Conservation (phyloP, 805 yeast genomes). For the Hemisphaericaspora nanyangensis region DNA sequence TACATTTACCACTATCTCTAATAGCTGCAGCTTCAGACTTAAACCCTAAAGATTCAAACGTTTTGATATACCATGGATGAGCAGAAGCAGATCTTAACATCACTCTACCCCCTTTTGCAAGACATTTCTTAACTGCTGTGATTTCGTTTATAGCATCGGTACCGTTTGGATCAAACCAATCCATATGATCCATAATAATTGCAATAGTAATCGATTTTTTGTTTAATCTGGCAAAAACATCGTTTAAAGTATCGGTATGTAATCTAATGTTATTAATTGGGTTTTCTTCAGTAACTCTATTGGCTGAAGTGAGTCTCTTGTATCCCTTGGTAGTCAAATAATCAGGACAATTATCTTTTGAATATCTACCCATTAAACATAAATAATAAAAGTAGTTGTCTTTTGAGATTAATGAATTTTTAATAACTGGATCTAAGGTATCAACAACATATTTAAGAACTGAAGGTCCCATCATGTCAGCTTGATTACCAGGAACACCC, state of each 20-base stretch:
- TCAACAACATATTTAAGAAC: constrained; percentile 69
- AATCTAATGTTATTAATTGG: constrained; percentile 69
- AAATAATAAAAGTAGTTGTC: constrained; percentile 81
- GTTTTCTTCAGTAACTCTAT: constrained; percentile 22
- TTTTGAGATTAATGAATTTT: constrained; percentile 55
- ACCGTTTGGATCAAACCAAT: constrained; percentile 75
- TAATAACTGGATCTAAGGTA: constrained; percentile 73
- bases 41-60: constrained; percentile 67
- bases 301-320: constrained; percentile 39
- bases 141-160: constrained; percentile 65
- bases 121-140: constrained; percentile 56
- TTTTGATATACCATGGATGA: constrained; percentile 73
- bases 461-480: constrained; percentile 72
- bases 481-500: constrained; percentile 87
- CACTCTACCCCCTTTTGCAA: constrained; percentile 68
- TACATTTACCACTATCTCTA: constrained; percentile 58
- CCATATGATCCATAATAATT: constrained; percentile 89
- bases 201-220: constrained; percentile 67
- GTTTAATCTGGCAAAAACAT: constrained; percentile 65
- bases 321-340: constrained; percentile 62
- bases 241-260: constrained; percentile 76
- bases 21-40: constrained; percentile 65
- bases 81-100: constrained; percentile 71
- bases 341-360: constrained; percentile 67
- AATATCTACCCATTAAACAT: constrained; percentile 58